Conservation (phyloP, 2,329 filamentous ascomycete genomes). For the Botrytis porri region DNA sequence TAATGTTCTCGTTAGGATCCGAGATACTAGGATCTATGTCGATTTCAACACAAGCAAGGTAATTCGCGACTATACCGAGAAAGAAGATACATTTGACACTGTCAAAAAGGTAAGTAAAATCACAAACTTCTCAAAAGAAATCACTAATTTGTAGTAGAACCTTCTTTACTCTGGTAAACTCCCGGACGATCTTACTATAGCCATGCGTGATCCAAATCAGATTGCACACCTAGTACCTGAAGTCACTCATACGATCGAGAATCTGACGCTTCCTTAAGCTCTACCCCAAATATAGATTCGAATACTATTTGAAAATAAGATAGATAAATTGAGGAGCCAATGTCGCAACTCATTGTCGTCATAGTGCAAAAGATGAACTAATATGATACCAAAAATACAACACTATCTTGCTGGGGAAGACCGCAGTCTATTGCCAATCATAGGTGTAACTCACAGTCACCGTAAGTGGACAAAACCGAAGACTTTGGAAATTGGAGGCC, state of each 20-base stretch:
- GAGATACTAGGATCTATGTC: slow-evolving; percentile 88
- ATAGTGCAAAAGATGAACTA: neutral
- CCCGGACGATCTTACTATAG: slow-evolving; percentile 71
- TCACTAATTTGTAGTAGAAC: slow-evolving; percentile 40
- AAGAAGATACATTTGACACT: slow-evolving; percentile 75
- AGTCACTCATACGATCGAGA: slow-evolving; percentile 66
- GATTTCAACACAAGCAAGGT: slow-evolving; percentile 80
- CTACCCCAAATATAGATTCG: neutral
- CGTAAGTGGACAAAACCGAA: neutral
- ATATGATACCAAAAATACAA: neutral
- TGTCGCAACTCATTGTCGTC: neutral
- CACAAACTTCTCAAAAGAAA: neutral
- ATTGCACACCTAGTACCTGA: slow-evolving; percentile 67
- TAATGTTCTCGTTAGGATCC: slow-evolving; percentile 79
- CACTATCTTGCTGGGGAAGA: neutral
- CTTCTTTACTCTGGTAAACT: slow-evolving; percentile 49
- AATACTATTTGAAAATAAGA: neutral
- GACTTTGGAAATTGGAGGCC: neutral
- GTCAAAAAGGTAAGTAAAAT: slow-evolving; percentile 61
- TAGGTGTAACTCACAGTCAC: neutral
- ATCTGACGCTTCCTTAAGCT: slow-evolving; percentile 30
- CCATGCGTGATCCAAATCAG: slow-evolving; percentile 76
- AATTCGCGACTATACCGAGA: slow-evolving; percentile 85
- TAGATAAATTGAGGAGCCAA: neutral
- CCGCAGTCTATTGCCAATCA: neutral